These are phyloP conservation scores for Pilasporangium apinafurcum DNA, from an alignment of 352 stramenopile genomes.

Conservation along the genomic window DNA sequence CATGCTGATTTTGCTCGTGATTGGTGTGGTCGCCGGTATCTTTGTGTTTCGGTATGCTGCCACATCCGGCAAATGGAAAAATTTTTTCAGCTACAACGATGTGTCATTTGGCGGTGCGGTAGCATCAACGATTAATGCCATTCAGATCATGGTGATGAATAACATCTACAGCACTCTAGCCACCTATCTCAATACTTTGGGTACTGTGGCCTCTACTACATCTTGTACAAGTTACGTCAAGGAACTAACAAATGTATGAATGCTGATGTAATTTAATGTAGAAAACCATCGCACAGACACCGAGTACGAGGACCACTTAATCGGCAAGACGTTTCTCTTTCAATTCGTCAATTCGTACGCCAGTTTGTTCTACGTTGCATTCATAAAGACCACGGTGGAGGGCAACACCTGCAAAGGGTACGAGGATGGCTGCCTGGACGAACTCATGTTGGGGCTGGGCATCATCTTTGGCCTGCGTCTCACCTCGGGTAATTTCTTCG, in stretches of 20 bases:
- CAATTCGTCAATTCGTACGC: slow-evolving; percentile 84
- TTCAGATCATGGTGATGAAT: slow-evolving; percentile 83
- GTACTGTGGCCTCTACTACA: no score
- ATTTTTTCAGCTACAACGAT: slow-evolving; percentile 49
- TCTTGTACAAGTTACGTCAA: no score
- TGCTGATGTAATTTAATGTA: background rate
- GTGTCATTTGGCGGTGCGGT: slow-evolving; percentile 35
- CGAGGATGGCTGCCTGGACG: slow-evolving; percentile 61
- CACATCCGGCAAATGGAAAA: slow-evolving; percentile 38
- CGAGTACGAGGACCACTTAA: slow-evolving; percentile 92
- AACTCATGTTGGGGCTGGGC: slow-evolving; percentile 64
- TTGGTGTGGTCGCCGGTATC: slow-evolving; percentile 60
- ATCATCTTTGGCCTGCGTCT: slow-evolving; percentile 73
- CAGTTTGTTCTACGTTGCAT: slow-evolving; percentile 80
- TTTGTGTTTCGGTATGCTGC: slow-evolving; percentile 68
- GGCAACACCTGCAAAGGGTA: slow-evolving; percentile 35
- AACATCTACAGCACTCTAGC: slow-evolving; percentile 61
- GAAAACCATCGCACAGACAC: slow-evolving; percentile 98
- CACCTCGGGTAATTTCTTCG: slow-evolving; percentile 75
- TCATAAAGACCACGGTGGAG: slow-evolving; percentile 66
- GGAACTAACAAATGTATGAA: no score
- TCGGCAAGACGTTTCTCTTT: slow-evolving; percentile 79
- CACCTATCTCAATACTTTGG: slow-evolving; percentile 53
- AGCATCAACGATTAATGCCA: slow-evolving; percentile 70
- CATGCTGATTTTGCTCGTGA: slow-evolving; percentile 62